Evolutionary conservation across 1,139 yeast species (phyloP).

Genomic region (Candida sp.): DNA sequence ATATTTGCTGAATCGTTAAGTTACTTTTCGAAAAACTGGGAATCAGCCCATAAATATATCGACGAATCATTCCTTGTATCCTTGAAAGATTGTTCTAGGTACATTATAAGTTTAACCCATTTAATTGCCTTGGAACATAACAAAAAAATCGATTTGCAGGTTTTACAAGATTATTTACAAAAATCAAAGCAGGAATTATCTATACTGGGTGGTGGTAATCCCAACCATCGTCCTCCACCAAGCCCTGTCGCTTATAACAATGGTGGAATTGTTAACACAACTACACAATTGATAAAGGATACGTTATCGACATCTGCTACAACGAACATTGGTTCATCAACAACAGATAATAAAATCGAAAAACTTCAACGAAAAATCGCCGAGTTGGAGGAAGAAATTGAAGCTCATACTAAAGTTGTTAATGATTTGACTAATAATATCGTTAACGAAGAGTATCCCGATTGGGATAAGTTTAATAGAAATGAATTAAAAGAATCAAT

Average conservation of each 20-base stretch:
- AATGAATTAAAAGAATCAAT: constrained; percentile 72
- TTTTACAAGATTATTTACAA: constrained; percentile 70
- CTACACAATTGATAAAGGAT: constrained; percentile 45
- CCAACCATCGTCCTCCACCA: constrained; percentile 24
- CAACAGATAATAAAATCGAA: constrained; percentile 31
- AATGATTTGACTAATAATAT: constrained; percentile 65
- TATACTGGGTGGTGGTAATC: constrained; percentile 40
- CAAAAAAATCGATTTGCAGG: constrained; percentile 88
- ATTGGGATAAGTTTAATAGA: constrained; percentile 80
- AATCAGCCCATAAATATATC: constrained; percentile 49
- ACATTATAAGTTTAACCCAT: constrained; percentile 70
- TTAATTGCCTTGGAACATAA: constrained; percentile 85
- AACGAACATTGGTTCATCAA: constrained; percentile 37
- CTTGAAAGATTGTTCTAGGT: constrained; percentile 84
- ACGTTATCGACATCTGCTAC: constrained; percentile 45
- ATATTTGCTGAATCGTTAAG: constrained; percentile 46
- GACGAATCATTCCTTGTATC: constrained; percentile 84
- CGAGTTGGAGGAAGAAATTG: constrained; percentile 51
- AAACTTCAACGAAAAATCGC: constrained; percentile 30
- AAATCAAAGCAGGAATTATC: constrained; percentile 70
- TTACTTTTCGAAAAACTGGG: constrained; percentile 45
- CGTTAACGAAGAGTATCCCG: constrained; percentile 75
- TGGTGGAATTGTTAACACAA: constrained; percentile 35
- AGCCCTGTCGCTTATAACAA: constrained; percentile 24
- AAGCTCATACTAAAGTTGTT: constrained; percentile 44